Conservation (phyloP, 2,329 filamentous ascomycete genomes). For the Cordyceps cicadae region DNA sequence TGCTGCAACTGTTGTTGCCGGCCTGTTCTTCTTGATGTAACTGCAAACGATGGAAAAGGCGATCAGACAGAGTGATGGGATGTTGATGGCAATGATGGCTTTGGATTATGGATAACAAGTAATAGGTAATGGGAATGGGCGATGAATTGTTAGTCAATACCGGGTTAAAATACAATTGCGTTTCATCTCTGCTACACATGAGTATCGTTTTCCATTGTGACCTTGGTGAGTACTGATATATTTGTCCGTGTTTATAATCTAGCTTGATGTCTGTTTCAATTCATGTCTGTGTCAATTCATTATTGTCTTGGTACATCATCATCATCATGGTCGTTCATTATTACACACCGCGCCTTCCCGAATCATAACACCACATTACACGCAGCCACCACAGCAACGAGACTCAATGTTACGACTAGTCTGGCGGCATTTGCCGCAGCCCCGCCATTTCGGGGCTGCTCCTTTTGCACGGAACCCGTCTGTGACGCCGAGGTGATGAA, state of each 20-base stretch:
- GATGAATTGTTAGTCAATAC: neutral
- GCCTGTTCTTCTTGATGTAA: neutral
- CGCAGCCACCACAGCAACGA: neutral
- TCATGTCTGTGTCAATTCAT: neutral
- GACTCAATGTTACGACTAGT: neutral
- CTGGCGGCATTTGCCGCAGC: neutral
- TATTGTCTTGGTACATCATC: neutral
- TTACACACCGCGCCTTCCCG: neutral
- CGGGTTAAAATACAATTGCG: constrained; percentile 4
- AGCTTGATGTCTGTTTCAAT: neutral
- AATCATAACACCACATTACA: neutral
- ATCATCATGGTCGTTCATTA: neutral
- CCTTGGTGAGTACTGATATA: neutral
- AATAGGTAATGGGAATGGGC: neutral
- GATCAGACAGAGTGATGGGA: neutral
- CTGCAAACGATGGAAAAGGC: neutral
- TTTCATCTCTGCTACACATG: neutral
- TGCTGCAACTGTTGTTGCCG: neutral
- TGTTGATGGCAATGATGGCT: neutral
- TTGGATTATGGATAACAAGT: neutral
- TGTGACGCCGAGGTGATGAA: constrained; percentile 44
- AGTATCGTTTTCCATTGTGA: neutral
- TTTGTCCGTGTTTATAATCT: neutral
- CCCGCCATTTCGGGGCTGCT: constrained; percentile 14
- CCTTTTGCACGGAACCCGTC: constrained; percentile 50